Evolutionary conservation across 2,329 filamentous ascomycete genomes (phyloP).

Genomic region (Metarhizium guizhouense): DNA sequence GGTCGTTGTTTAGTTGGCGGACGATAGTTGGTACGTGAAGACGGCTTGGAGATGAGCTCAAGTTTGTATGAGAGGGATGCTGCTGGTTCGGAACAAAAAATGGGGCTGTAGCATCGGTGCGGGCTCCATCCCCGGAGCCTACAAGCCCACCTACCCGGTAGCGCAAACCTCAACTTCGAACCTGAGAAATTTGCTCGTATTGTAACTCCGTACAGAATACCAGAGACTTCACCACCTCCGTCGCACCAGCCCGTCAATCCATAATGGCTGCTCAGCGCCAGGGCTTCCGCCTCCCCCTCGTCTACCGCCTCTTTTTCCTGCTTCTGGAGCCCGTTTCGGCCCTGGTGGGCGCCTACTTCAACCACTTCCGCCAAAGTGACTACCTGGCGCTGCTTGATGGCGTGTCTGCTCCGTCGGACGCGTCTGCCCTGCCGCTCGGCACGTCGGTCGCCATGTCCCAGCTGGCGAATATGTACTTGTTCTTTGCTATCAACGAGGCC

Average conservation of each 20-base stretch:
- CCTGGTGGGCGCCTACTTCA: constrained; percentile 42
- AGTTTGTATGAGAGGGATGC: too few relatives aligned
- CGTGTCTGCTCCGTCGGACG: background rate
- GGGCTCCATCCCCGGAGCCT: too few relatives aligned
- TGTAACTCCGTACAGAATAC: too few relatives aligned
- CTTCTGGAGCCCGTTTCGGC: constrained; percentile 55
- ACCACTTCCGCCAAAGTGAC: constrained; percentile 36
- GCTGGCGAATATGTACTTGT: constrained; percentile 68
- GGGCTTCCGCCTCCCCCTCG: constrained; percentile 43
- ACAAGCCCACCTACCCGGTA: too few relatives aligned
- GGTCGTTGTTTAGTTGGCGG: too few relatives aligned
- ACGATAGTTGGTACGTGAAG: too few relatives aligned
- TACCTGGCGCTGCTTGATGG: constrained; percentile 41
- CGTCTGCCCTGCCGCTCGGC: constrained; percentile 38
- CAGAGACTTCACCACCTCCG: too few relatives aligned
- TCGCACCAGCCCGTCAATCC: background rate
- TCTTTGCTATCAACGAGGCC: constrained; percentile 70
- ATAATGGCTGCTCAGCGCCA: constrained; percentile 17
- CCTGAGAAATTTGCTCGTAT: too few relatives aligned
- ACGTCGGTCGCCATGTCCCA: constrained; percentile 64
- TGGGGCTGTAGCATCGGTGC: too few relatives aligned
- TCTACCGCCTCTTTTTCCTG: constrained; percentile 68
- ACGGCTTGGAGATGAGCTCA: too few relatives aligned
- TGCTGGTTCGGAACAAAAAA: too few relatives aligned
- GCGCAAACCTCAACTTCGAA: too few relatives aligned